Base-by-base conservation (phyloP, 257 asterid species). In the Ocimum tenuiflorum region DNA sequence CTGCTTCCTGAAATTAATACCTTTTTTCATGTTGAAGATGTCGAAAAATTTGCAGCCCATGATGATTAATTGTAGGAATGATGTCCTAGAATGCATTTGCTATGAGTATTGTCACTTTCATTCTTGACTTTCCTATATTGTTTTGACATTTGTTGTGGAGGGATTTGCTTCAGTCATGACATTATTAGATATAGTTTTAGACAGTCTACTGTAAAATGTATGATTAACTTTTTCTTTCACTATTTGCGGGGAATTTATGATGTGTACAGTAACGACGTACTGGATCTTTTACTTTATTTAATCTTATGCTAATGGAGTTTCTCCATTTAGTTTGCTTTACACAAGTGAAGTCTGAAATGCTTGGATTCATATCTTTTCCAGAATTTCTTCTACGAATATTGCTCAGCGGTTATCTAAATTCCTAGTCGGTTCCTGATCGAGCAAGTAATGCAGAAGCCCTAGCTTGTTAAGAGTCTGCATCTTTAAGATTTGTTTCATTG, bases 311-410 rank as follows among this genome's bases (percentile, higher is more conserved):
- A 17, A 48, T 52, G 13, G 39, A 55, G 35, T 23, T 23, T 2
- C 41, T 35, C 31, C 22, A 47, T n/a, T 53, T 7, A 33, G 51
- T 65, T 62, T 58, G 11, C 49, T 18, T 22, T 38, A 41, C 23
- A 6, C 27, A 52, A 22, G 22, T 24, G 42, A 53, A 14, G 14
- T 36, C 63, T 73, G 43, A 55, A 57, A 47, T 11, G 11, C 31
- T 51, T 49, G 1, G 33, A 8, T 20, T 60, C 19, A 24, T 41
- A 43, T 54, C 22, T 63, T 24, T 66, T 45, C 63, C 79, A 76
- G 77, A 75, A 49, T 69, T 54, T 69, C 56, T 72, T 42, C 59
- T 50, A 60, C 56, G 58, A n/a, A 61, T 45, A n/a, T 71, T 20
- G 74, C 71, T 59, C 36, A 69, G 68, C 36, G 24, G 3, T 17